Base-by-base conservation (phyloP, 1,284 basidiomycete species). In the Trichosporon sp. region DNA sequence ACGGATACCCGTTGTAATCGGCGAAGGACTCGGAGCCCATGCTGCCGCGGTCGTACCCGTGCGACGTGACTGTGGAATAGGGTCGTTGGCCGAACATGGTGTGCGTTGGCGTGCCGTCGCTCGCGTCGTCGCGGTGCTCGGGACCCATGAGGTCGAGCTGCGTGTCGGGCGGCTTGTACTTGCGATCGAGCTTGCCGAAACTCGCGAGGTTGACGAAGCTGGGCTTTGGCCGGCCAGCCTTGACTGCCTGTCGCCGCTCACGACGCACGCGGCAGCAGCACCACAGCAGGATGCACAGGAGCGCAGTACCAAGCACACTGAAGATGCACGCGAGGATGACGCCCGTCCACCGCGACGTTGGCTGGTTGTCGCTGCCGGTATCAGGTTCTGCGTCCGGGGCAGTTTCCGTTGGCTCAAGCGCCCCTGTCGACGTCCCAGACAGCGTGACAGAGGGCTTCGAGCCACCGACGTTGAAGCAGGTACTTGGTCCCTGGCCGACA, bases 301-400 rank as follows among this genome's bases (percentile, higher is more conserved):
- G 40, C 69, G 84, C 73, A 16, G 80, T 78, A 40, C 75, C 76
- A 54, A 81, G 32, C 66, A 80, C 71, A 40, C 78, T 77, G 89
- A 92, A 72, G 88, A 90, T 71, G 88, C 76, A 76, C 14, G 79
- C 76, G 89, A 91, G 37, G 90, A 92, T 35, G 8, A 71, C 65
- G 1, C 66, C 69, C 12, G 32, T 65, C 31, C 38, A 35, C 7
- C 54, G 51, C n/a, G 10, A 65, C 46, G 32, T 26, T 38, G 21
- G 31, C 12, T 32, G 40, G n/a, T 40, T 10, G 54, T 21, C 40
- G 14, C 59, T n/a, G 65, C 31, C 31, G 35, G 5, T 10, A 21
- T 26, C 54, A 4, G 43, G 43, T n/a, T 46, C 16, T 4, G 14
- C 37, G 26, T 2, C 38, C 14, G 16, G 32, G 12, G 16, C 10